These are phyloP conservation scores for Mayamaea pseudoterrestris DNA, from an alignment of 108 stramenopile species.

Conservation along the genomic window DNA sequence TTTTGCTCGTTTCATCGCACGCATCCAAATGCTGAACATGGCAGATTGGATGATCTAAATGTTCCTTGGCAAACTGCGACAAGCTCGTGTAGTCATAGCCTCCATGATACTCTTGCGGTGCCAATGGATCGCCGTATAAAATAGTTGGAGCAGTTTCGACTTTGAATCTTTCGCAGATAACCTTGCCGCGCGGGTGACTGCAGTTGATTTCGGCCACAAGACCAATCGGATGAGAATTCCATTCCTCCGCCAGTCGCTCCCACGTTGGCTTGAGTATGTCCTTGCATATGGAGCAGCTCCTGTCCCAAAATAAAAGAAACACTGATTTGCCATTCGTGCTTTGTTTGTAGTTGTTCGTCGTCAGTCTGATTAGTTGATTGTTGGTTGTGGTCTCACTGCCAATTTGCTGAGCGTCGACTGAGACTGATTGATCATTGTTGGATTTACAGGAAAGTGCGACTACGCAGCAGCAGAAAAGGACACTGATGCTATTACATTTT, in stretches of 20 bases:
- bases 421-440: too few relatives aligned
- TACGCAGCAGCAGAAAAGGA: too few relatives aligned
- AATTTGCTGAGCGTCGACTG: too few relatives aligned
- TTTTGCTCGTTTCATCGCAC: slow-evolving; percentile 26
- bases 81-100: slow-evolving; percentile 49
- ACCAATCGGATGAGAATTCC: slow-evolving; percentile 20
- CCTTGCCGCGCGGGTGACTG: slow-evolving; percentile 44
- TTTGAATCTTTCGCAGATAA: slow-evolving; percentile 65
- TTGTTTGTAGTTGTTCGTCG: too few relatives aligned
- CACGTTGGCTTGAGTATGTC: slow-evolving; percentile 48
- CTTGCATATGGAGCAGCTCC: slow-evolving; percentile 39
- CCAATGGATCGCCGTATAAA: slow-evolving; percentile 51
- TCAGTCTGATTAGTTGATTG: too few relatives aligned
- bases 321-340: too few relatives aligned
- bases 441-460: too few relatives aligned
- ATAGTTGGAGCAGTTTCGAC: slow-evolving; percentile 77
- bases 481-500: too few relatives aligned
- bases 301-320: too few relatives aligned
- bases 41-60: slow-evolving; percentile 45
- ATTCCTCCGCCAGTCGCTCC: slow-evolving; percentile 71
- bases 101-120: slow-evolving; percentile 69
- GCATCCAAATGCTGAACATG: slow-evolving; percentile 37
- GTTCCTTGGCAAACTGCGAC: slow-evolving; percentile 47
- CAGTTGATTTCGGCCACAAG: slow-evolving; percentile 85
- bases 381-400: too few relatives aligned